Base-by-base conservation (phyloP, 2,329 filamentous ascomycete species). In the Penicillium sp. region DNA sequence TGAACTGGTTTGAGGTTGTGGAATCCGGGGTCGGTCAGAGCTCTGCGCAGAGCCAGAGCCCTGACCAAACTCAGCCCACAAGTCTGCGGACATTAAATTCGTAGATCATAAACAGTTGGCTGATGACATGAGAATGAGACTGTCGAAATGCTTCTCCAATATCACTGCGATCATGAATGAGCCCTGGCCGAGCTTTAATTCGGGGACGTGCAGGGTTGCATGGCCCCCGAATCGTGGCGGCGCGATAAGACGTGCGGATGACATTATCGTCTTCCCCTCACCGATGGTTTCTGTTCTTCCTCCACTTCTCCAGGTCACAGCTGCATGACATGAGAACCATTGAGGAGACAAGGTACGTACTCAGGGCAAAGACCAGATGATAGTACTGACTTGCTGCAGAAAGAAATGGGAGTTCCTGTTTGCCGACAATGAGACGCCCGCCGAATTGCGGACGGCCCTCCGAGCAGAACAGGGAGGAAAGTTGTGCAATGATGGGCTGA, bases 401-500 rank as follows among this genome's bases (percentile, higher is more conserved):
- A 75, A 77, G 69, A 81, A 85, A 81, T 91, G 88, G 88, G 76
- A 82, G 64, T 76, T 80, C 62, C 85, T 87, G 34, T 80, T 84
- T 65, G 61, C 76, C 63, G 59, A 66, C 61, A 65, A 84, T 65
- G 79, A 81, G 61, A 75, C 78, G 49, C 82, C 79, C 63, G 74
- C 88, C 53, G 81, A 85, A 54, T 76, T 91, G 50, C 85, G 82
- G 71, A 78, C 78, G 58, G 83, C 84, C n/a, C 80, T 89, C 47
- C 83, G 80, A 69, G 74, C 81, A 58, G 81, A 85, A 63, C 81
- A 72, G 52, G 68, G 81, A 16, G 70, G 80, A 15, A 88, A 81
- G 64, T 84, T 86, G 45, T 90, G 87, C 68, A 75, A 85, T 48
- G 78, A 85, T 43, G 90, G 90, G 13, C 83, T 91, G 59, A 85